These are phyloP conservation scores for Pyrenophora graminea DNA, from an alignment of 2,329 filamentous ascomycete genomes.

Conservation along the genomic window DNA sequence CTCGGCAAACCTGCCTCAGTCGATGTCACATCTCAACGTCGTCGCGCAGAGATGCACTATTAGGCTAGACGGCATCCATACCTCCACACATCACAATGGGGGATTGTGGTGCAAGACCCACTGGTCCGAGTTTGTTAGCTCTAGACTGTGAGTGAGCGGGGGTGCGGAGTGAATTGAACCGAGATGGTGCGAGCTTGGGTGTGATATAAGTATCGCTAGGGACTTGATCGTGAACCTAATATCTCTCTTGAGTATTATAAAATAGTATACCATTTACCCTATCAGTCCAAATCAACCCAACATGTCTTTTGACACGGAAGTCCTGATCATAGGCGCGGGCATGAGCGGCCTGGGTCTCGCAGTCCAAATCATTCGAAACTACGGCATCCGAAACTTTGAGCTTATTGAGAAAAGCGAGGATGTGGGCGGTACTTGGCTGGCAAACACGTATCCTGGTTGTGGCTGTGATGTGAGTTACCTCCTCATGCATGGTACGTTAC, in stretches of 20 bases:
- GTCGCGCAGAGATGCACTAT: conserved; percentile 3
- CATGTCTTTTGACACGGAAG: conserved; percentile 50
- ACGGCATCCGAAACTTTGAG: conserved; percentile 47
- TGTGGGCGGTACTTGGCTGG: conserved; percentile 43
- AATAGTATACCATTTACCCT: neutral
- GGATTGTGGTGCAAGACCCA: neutral
- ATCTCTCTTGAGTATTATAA: neutral
- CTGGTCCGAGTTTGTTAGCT: neutral
- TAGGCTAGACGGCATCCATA: conserved; percentile 4
- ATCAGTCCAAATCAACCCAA: neutral
- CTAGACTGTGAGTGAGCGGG: neutral
- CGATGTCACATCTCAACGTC: conserved; percentile 1
- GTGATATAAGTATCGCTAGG: conserved; percentile 10
- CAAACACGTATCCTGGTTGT: conserved; percentile 42
- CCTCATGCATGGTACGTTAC: neutral
- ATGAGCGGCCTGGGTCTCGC: conserved; percentile 54
- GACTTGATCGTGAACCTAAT: neutral
- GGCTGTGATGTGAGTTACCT: conserved; percentile 37
- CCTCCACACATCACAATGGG: conserved; percentile 4
- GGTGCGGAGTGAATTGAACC: neutral
- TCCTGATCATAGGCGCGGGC: conserved; percentile 58
- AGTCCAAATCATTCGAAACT: conserved; percentile 50
- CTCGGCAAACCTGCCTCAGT: conserved; percentile 27
- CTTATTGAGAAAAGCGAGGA: conserved; percentile 52
- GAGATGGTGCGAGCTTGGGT: neutral